A percentile compares a stretch with the other conserved stretches of the same genome.
phyloP scores from a whole-genome alignment of 106 monocot genomes.

The Dioscorea alata region DNA sequence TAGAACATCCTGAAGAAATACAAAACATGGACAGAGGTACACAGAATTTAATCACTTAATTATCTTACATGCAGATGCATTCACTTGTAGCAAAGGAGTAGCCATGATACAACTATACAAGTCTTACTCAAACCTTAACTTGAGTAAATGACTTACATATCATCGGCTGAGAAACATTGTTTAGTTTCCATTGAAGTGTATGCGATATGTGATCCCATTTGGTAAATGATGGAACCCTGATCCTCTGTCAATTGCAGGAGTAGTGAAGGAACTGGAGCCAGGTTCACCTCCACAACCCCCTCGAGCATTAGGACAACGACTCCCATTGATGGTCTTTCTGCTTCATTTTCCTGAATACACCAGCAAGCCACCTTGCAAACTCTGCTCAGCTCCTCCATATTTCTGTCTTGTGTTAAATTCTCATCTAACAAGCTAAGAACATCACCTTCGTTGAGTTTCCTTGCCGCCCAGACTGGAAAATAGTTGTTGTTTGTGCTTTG shows the following conservation, averaged over 20 bases:
- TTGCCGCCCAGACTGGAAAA: constrained; percentile 41
- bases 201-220: background rate
- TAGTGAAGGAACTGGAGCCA: constrained; percentile 22
- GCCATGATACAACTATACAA: background rate
- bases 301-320: constrained; percentile 18
- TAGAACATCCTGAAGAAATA: no score
- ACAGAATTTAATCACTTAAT: background rate
- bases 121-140: no score
- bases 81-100: no score
- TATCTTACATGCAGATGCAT: no score
- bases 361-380: constrained; percentile 36
- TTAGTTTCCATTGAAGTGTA: background rate
- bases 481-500: background rate
- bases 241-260: no score
- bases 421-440: constrained; percentile 13
- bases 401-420: constrained; percentile 13
- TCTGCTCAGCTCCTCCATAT: constrained; percentile 18
- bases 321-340: constrained; percentile 29
- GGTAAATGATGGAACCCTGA: background rate
- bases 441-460: constrained; percentile 13
- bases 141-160: background rate
- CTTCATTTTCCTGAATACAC: constrained; percentile 39
- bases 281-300: constrained; percentile 19
- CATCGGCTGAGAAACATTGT: no score
- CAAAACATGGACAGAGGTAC: no score